Evolutionary conservation across 1,284 basidiomycete species (phyloP), one percentile per base, ranked within the genome.

Genomic region (Cryptococcus sp.): DNA sequence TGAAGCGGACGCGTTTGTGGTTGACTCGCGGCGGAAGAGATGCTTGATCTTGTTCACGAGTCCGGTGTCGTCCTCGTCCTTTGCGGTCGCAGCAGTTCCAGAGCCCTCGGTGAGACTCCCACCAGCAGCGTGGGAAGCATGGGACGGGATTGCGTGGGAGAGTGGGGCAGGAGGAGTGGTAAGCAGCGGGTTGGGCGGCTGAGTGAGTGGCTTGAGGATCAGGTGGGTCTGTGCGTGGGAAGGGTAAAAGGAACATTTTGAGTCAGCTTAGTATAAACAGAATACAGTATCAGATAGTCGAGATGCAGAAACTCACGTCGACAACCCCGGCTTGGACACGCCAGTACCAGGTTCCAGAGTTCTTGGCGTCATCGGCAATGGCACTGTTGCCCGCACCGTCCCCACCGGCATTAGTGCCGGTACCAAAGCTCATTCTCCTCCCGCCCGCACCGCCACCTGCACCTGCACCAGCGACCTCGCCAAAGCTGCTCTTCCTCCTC

Each of bases 341-440:
- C 75, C 75, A 77, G 61, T 70, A 77, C 72, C 72, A 77, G 38
- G 60, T 70, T 1, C 74, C 74, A 44, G 65, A 64, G 17, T 52
- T 34, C 26, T 23, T 49, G 11, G 52, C 52, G 5, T 48, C 54
- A 10, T 51, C 62, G 17, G 59, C 63, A 4, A 55, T 52, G 4
- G 50, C 43, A 22, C 44, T 46, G 29, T 34, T 34, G 45, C 53
- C 56, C 11, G 49, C 52, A 13, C 41, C 48, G n/a, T 41, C 55
- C 19, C 38, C 55, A 34, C 46, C 60, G 38, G 38, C 41, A 53
- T 39, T 56, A 50, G 13, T 40, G 55, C 3, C 37, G 8, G 29
- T 50, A 16, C 47, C 54, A 20, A 63, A 55, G 29, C 57, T 57
- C 48, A 50, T 40, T 52, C 61, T 53, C 45, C 59, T 55, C 34